Evolutionary conservation across 768 basidiomycete genomes (phyloP), one percentile per base, ranked within the genome.

Genomic region (Dacryopinax spathularia): DNA sequence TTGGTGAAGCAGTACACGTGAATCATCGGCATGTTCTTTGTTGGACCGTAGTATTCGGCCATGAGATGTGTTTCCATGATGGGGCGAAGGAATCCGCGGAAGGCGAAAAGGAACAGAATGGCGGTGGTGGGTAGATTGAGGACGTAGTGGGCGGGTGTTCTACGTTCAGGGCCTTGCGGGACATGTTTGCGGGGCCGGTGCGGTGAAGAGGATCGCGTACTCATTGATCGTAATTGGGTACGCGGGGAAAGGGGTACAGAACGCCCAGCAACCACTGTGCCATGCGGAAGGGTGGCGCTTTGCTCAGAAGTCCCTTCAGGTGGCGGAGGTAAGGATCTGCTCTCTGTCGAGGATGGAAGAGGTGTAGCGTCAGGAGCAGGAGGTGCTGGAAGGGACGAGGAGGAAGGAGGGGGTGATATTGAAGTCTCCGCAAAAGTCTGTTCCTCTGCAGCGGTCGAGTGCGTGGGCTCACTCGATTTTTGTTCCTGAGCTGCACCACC

Each of bases 71-170:
- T 68, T 39, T 70, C 78, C 70, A 68, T 74, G 25, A 77, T 68
- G 2, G 77, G 71, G 3, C 75, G 71, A 59, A 90, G 79, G 64
- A 88, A 79, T 1, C 91, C 92, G 2, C 82, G 81, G 77, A 91
- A 96, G 1, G 90, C 89, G 70, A 89, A 88, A 61, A 99, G 79
- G 75, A 98, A 97, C 34, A 82, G 79, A 62, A 97, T 84, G 0
- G 94, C 96, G 27, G 87, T 86, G 68, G 91, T 92, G 1, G 96
- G 96, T 20, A 99, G 79, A 73, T 99, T 99, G 93, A 99, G 95
- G n/a, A 96, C 87, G 70, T 91, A 93, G 72, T 96, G 95, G 13
- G 83, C 76, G 67, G 96, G 84, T 43, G 80, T 75, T 63, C 73
- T 77, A 64, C 88, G 82, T 13, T 56, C 48, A 22, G 31, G 25